These are phyloP conservation scores for Cordyceps cicadae DNA, from an alignment of 2,329 filamentous ascomycete genomes.

Conservation along the genomic window DNA sequence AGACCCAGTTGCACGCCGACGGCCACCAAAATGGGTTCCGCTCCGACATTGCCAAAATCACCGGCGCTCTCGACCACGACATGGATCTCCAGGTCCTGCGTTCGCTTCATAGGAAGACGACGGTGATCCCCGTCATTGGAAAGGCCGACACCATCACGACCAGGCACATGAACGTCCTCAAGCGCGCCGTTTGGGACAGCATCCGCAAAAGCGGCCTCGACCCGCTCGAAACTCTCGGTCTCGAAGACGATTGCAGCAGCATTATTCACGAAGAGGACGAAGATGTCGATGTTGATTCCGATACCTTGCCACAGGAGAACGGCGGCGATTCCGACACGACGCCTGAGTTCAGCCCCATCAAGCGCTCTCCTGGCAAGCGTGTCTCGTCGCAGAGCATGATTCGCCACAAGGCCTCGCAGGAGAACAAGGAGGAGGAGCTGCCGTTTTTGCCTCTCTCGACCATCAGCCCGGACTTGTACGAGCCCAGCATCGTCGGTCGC, in stretches of 20 bases:
- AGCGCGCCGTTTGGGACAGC: constrained; percentile 82
- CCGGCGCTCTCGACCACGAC: constrained; percentile 74
- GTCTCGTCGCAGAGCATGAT: constrained; percentile 39
- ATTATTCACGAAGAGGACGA: constrained; percentile 48
- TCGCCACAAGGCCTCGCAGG: constrained; percentile 36
- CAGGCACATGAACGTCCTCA: constrained; percentile 85
- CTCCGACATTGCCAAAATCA: constrained; percentile 24
- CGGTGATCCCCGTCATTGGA: constrained; percentile 87
- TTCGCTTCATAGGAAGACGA: constrained; percentile 84
- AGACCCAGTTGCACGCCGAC: constrained; percentile 21
- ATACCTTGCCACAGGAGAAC: constrained; percentile 31
- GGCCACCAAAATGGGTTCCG: constrained; percentile 44
- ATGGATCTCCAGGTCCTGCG: constrained; percentile 86
- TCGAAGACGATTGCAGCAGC: constrained; percentile 66
- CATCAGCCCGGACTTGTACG: constrained; percentile 88
- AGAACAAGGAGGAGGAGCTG: constrained; percentile 41
- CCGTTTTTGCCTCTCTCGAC: constrained; percentile 84
- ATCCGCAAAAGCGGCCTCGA: constrained; percentile 76
- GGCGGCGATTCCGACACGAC: background rate
- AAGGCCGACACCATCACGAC: constrained; percentile 97
- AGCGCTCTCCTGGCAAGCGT: constrained; percentile 28
- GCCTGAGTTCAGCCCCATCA: background rate
- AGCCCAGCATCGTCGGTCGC: constrained; percentile 69
- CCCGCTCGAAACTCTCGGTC: constrained; percentile 74
- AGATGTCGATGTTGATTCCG: constrained; percentile 37